Evolutionary conservation across 805 yeast genomes (phyloP).

Genomic region (Zygosaccharomyces kombuchaensis): DNA sequence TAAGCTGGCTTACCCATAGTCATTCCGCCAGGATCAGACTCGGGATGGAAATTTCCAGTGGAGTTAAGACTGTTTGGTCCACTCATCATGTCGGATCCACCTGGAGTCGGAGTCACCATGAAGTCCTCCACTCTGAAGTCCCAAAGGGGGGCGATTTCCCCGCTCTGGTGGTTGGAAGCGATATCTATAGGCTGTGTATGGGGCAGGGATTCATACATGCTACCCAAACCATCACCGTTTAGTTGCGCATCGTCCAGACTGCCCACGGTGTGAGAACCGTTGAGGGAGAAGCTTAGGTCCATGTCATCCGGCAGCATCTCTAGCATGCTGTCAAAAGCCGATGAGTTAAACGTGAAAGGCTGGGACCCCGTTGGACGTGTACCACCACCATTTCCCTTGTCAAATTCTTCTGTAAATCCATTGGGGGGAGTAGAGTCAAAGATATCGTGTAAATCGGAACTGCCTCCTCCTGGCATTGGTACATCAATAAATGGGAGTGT

Average conservation of each 20-base stretch:
- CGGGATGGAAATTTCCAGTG: conserved; percentile 16
- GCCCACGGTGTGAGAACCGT: background rate
- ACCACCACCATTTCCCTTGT: conserved; percentile 4
- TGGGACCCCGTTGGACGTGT: conserved; percentile 1
- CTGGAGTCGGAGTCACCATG: conserved; percentile 35
- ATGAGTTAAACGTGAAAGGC: conserved; percentile 6
- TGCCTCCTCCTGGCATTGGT: conserved; percentile 12
- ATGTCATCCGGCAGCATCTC: conserved; percentile 35
- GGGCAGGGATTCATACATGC: background rate
- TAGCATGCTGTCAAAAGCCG: conserved; percentile 34
- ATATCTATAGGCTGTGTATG: conserved; percentile 29
- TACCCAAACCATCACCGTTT: conserved; percentile 1
- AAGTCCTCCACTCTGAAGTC: conserved; percentile 38
- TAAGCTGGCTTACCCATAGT: background rate
- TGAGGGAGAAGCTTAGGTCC: conserved; percentile 10
- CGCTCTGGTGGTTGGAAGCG: conserved; percentile 30
- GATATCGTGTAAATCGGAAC: conserved; percentile 13
- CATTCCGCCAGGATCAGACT: conserved; percentile 13
- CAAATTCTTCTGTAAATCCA: conserved; percentile 9
- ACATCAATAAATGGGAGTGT: conserved; percentile 4
- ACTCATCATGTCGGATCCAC: conserved; percentile 36
- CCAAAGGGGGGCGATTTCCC: conserved; percentile 40
- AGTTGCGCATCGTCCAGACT: background rate
- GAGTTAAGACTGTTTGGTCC: conserved; percentile 35
- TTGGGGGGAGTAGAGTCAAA: conserved; percentile 13